Evolutionary conservation across 805 yeast genomes (phyloP).

Genomic region (Nakazawaea wyomingensis): DNA sequence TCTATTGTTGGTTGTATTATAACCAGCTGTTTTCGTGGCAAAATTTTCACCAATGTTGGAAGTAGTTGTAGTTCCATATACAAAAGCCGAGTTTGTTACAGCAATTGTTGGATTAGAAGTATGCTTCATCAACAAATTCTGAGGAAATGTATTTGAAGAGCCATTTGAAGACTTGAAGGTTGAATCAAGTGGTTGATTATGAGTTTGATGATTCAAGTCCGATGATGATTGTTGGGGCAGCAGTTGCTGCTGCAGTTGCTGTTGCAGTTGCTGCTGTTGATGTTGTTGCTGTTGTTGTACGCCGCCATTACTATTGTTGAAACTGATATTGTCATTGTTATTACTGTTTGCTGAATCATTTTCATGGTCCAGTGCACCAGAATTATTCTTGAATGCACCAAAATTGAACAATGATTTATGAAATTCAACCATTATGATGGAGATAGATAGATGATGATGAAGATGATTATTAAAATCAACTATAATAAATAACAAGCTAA

Average conservation of each 20-base stretch:
- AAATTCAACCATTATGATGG: constrained; percentile 30
- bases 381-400: constrained; percentile 19
- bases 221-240: constrained; percentile 9
- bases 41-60: constrained; percentile 18
- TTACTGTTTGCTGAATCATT: constrained; percentile 1
- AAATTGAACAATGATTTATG: constrained; percentile 34
- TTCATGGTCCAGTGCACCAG: constrained; percentile 15
- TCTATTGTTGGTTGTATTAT: not conserved
- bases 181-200: not conserved
- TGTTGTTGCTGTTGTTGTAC: constrained; percentile 13
- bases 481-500: no score
- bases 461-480: not conserved
- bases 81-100: constrained; percentile 54
- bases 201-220: not conserved
- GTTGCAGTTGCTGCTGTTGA: constrained; percentile 14
- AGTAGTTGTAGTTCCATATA: constrained; percentile 60
- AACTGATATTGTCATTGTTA: constrained; percentile 11
- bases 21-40: constrained; percentile 16
- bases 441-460: not conserved
- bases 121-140: constrained; percentile 33
- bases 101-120: constrained; percentile 68
- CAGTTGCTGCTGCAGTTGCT: constrained; percentile 14
- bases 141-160: constrained; percentile 19
- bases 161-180: not conserved
- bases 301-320: constrained; percentile 14